Evolutionary conservation across 805 yeast genomes (phyloP), one percentile per base, ranked within the genome.

Genomic region (Wickerhamiella vanderwaltii): DNA sequence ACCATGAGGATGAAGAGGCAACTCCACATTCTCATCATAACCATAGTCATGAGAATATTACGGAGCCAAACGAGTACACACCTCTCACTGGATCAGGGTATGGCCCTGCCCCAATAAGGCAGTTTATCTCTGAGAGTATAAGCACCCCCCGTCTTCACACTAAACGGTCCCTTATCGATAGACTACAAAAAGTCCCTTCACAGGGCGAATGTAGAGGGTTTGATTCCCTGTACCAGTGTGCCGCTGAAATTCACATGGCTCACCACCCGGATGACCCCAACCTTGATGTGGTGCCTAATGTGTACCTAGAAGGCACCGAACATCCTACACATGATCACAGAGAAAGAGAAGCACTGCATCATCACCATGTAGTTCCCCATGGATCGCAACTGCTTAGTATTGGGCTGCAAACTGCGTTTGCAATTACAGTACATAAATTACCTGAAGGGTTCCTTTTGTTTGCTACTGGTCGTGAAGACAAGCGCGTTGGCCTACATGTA

Each of bases 361-460:
- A 81, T 54, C 95, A 85, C 57, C 83, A 80, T 53, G 68, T 82
- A 16, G 76, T 74, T 43, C 75, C 94, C 0, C 87, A 91, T 1
- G 63, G 79, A 13, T 78, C 93, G 0, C 69, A 83, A 44, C 62
- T 88, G n/a, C 61, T 88, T 9, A 73, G 94, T 4, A 85, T 88
- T 44, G 96, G 95, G 3, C 58, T 91, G 17, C 96, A 91, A 58
- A 88, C 97, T 0, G 76, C 87, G 5, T 58, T 87, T 39, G 97
- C 94, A 0, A 74, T 88, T 22, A 73, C 93, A 0, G 61, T 91
- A 22, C 98, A 88, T 62, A 87, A 91, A 57, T 68, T 88, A 19
- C 98, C 98, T 0, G 98, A 88, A 61, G 98, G 98, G 0, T 83
- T 88, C 54, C 76, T 88, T 42, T 79, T 93, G 35, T 88, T 73